These are phyloP conservation scores for Backusella tarrabulga DNA, from an alignment of 192 early-diverging fungal genomes.

Conservation along the genomic window DNA sequence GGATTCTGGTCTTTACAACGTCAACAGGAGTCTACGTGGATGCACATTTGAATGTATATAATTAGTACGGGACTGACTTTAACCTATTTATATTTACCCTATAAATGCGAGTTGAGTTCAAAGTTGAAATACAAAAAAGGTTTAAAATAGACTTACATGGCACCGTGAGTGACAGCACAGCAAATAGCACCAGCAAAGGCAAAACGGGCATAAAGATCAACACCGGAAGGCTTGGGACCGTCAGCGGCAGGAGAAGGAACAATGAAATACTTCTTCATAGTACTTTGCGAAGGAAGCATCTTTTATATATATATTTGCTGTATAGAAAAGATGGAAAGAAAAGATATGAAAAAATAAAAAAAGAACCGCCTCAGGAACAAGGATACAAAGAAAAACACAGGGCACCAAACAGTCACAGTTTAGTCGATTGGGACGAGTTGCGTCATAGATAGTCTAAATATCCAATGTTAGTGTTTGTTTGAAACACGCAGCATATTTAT, in stretches of 20 bases:
- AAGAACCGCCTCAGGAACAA: neutral
- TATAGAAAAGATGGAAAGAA: neutral
- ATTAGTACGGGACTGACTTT: neutral
- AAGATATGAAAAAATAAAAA: neutral
- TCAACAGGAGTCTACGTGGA: constrained; percentile 47
- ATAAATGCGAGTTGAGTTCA: neutral
- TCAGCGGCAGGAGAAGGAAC: constrained; percentile 35
- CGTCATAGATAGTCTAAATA: neutral
- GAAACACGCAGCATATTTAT: constrained; percentile 2
- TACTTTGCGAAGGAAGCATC: constrained; percentile 31
- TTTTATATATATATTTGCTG: neutral
- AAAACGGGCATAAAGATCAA: constrained; percentile 51
- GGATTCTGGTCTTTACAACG: constrained; percentile 78
- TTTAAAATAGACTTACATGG: constrained; percentile 29
- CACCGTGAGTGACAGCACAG: constrained; percentile 62
- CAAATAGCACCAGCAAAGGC: constrained; percentile 58
- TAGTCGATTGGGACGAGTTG: neutral
- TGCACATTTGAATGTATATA: neutral
- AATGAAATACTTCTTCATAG: constrained; percentile 34
- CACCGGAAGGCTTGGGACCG: constrained; percentile 44
- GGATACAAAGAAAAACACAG: neutral
- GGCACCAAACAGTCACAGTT: constrained; percentile 1
- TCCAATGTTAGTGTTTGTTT: neutral
- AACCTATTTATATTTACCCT: constrained; percentile 9
- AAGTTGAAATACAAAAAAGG: neutral